phyloP scores from a whole-genome alignment of 441 rosid genomes.

The Syzygium syzygioides region DNA sequence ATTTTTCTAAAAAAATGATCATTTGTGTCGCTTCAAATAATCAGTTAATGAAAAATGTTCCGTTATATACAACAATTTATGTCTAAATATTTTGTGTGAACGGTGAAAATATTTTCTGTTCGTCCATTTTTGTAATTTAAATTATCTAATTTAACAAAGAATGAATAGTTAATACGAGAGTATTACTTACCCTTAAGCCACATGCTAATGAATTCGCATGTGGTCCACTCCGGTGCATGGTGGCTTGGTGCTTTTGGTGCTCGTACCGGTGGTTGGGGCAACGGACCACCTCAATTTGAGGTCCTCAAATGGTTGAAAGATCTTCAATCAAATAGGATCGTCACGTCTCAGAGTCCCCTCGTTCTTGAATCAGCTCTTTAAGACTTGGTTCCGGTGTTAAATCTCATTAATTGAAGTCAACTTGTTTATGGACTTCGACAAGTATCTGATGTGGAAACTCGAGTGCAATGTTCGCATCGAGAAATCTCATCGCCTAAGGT shows the following conservation, averaged over 20 bases:
- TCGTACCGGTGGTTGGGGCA: neutral
- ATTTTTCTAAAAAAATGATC: neutral
- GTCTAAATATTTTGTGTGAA: neutral
- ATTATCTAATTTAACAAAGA: neutral
- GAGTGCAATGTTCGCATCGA: neutral
- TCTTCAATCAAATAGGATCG: neutral
- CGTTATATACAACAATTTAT: neutral
- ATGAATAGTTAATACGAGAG: neutral
- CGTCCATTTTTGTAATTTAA: neutral
- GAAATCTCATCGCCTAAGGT: neutral
- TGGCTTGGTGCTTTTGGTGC: neutral
- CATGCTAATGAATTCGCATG: neutral
- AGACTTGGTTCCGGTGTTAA: accelerated
- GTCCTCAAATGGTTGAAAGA: neutral
- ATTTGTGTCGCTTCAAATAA: neutral
- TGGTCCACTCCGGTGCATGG: neutral
- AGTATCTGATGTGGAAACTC: neutral
- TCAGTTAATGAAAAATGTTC: neutral
- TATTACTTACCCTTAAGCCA: neutral
- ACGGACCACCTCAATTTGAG: neutral
- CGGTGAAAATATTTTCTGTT: neutral
- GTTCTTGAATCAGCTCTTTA: neutral
- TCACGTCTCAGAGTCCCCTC: neutral
- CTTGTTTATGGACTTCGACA: neutral
- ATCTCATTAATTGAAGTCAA: neutral